A percentile compares a stretch with the other conserved stretches of the same genome.
These are phyloP conservation scores for Coemansia sp. DNA, from an alignment of 192 early-diverging fungal species.

Conservation along the genomic window DNA sequence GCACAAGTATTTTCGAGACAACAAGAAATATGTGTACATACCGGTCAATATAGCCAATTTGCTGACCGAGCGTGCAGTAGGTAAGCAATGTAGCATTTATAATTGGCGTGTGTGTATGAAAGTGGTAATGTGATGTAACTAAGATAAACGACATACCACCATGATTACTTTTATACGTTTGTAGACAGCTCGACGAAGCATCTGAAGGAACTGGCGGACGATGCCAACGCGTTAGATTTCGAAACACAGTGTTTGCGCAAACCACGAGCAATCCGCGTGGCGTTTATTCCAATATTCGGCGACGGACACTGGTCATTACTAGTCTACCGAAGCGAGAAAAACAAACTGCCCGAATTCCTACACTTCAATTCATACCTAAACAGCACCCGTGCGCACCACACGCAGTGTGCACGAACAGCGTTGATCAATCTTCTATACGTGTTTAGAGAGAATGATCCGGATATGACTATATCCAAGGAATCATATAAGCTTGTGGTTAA, in stretches of 20 bases:
- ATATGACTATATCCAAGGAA: constrained; percentile 45
- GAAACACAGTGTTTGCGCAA: constrained; percentile 39
- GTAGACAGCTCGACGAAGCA: constrained; percentile 30
- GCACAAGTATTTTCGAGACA: constrained; percentile 42
- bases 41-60: constrained; percentile 44
- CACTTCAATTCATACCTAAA: constrained; percentile 54
- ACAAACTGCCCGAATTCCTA: constrained; percentile 44
- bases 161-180: not conserved
- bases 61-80: constrained; percentile 36
- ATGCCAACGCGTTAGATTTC: constrained; percentile 43
- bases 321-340: constrained; percentile 35
- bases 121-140: no score
- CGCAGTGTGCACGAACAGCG: constrained; percentile 44
- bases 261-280: constrained; percentile 35
- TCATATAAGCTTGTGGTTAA: constrained; percentile 50
- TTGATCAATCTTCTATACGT: constrained; percentile 51
- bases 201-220: constrained; percentile 33
- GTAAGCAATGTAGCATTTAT: constrained; percentile 9
- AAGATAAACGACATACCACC: no score
- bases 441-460: constrained; percentile 43
- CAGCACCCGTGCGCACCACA: constrained; percentile 50
- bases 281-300: constrained; percentile 52
- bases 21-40: constrained; percentile 49
- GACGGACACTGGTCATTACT: constrained; percentile 54
- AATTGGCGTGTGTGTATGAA: not conserved